phyloP scores from a whole-genome alignment of 805 yeast genomes.

The Nakazawaea molendinolei region DNA sequence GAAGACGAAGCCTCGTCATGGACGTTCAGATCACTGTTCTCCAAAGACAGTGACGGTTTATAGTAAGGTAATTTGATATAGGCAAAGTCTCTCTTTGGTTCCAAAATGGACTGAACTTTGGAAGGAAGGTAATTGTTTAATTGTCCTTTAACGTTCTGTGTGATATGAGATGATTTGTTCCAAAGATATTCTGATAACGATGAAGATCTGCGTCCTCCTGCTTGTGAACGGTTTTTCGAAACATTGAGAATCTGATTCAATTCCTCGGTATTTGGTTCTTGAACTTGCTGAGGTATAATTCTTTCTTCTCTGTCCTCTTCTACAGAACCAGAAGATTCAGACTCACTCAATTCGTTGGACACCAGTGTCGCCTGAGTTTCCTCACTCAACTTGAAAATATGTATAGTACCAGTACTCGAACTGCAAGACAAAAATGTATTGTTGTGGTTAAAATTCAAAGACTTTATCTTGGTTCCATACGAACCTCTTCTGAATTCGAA shows the following conservation, averaged over 20 bases:
- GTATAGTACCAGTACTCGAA: conserved; percentile 88
- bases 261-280: conserved; percentile 7
- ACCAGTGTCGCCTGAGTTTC: conserved; percentile 21
- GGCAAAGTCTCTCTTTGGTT: conserved; percentile 90
- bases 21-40: too few relatives aligned
- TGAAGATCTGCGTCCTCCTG: conserved; percentile 3
- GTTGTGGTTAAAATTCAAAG: conserved; percentile 68
- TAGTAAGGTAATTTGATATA: conserved; percentile 62
- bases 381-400: conserved; percentile 65
- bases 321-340: conserved; percentile 24
- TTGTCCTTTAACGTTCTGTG: conserved; percentile 13
- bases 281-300: conserved; percentile 7
- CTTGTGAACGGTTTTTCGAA: conserved; percentile 2
- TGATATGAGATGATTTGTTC: conserved; percentile 13
- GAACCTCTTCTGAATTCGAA: conserved; percentile 81
- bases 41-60: too few relatives aligned
- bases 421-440: conserved; percentile 73
- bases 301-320: conserved; percentile 23
- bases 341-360: conserved; percentile 23
- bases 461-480: conserved; percentile 73
- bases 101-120: conserved; percentile 74
- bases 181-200: conserved; percentile 19
- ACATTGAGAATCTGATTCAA: conserved; percentile 9
- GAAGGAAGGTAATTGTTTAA: conserved; percentile 53
- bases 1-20: too few relatives aligned